Conservation (phyloP, 2,329 filamentous ascomycete genomes). For the Aspergillus calidoustus region DNA sequence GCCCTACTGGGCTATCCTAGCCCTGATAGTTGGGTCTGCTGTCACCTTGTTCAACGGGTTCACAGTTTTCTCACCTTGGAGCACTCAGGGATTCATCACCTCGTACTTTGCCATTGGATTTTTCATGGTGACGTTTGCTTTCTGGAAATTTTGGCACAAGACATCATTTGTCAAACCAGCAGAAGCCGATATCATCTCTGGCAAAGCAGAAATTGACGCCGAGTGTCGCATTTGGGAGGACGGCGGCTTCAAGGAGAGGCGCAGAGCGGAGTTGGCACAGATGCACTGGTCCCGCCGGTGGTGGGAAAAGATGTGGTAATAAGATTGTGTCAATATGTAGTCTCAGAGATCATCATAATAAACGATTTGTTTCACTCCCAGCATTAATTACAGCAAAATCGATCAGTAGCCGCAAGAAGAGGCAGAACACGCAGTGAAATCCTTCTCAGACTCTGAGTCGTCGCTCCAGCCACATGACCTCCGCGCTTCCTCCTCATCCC, state of each 20-base stretch:
- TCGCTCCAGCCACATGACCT: conserved; percentile 3
- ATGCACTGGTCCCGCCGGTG: conserved; percentile 33
- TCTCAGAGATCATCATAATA: not conserved
- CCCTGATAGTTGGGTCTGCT: conserved; percentile 56
- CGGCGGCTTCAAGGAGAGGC: conserved; percentile 33
- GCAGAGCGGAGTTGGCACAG: conserved; percentile 33
- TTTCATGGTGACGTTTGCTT: conserved; percentile 48
- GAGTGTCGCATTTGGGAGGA: conserved; percentile 43
- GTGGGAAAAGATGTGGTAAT: conserved; percentile 40
- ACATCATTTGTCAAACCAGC: conserved; percentile 34
- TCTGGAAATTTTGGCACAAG: conserved; percentile 39
- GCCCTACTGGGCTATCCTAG: conserved; percentile 71
- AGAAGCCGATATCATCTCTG: conserved; percentile 37
- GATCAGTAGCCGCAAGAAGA: conserved; percentile 15
- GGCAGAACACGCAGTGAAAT: conserved; percentile 16
- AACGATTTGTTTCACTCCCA: not conserved
- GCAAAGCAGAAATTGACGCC: conserved; percentile 40
- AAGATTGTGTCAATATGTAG: conserved; percentile 2
- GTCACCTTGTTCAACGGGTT: conserved; percentile 72
- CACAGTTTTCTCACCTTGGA: conserved; percentile 45
- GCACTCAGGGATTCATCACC: conserved; percentile 54
- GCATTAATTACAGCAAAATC: not conserved
- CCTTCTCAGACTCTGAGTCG: conserved; percentile 10
- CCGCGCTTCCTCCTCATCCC: not conserved
- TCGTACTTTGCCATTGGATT: conserved; percentile 54